Base-by-base conservation (phyloP, 345 rosid species). In the Draba incana region DNA sequence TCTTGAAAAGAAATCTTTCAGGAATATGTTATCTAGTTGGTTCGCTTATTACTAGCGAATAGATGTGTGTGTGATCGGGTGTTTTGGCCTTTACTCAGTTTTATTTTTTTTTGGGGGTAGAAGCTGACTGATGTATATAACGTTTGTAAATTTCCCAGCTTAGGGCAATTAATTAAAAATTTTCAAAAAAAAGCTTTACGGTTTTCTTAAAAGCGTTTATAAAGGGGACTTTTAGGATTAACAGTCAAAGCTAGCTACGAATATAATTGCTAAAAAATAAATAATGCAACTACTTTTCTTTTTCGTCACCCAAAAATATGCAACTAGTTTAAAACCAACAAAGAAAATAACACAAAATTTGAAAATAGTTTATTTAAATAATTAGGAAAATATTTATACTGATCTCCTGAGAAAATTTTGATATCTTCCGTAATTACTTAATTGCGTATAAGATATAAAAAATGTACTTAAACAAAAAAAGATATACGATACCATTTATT, bases 171-270 rank as follows among this genome's bases (percentile, higher is more conserved):
- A n/a, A n/a, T n/a, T n/a, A n/a, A n/a, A n/a, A n/a, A n/a, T n/a
- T n/a, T n/a, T n/a, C n/a, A n/a, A n/a, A n/a, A n/a, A 13, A 53
- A 42, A 52, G 38, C 28, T 2, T 42, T 25, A 54, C 10, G 7
- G 1, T 53, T 70, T 53, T 58, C 25, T 35, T 43, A 43, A 44
- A 53, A 6, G 31, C n/a, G 30, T 45, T 24, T 10, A 52, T 53
- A 35, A 53, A 70, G 14, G 39, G 58, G 35, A 41, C 10, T 51
- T 60, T 16, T 51, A 33, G 10, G 49, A 35, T 16, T 13, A 30
- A 24, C 28, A 27, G 44, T 31, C 42, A 64, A 28, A 50, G 59
- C 54, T 14, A 23, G 48, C 1, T 37, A 51, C 13, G 23, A 71
- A 35, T 8, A 3, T 43, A 42, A 28, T 20, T 72, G 10, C 6